phyloP scores from a whole-genome alignment of 2,329 filamentous ascomycete species.

The Corinectria fuckeliana region DNA sequence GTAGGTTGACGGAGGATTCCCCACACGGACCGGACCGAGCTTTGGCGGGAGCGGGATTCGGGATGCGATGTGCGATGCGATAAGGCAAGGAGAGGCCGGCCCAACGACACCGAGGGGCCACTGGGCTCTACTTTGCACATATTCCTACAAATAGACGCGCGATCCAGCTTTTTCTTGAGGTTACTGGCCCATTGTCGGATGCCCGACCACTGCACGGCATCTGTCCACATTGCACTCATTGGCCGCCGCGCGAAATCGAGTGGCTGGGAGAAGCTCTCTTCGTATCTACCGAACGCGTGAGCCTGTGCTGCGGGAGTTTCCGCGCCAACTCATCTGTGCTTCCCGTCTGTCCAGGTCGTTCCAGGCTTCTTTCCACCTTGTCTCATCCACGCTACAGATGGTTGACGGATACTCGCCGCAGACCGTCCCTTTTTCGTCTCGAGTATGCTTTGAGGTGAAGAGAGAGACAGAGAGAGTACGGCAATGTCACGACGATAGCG shows the following conservation, averaged over 20 bases:
- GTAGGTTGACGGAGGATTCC: neutral
- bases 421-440: neutral
- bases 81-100: neutral
- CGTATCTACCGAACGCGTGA: neutral
- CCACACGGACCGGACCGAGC: slow-evolving; percentile 5
- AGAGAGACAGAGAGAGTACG: neutral
- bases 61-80: neutral
- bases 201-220: too few species aligned
- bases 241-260: slow-evolving; percentile 12
- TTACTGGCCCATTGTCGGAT: too few species aligned
- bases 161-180: too few species aligned
- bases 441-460: neutral
- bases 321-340: neutral
- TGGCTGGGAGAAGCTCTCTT: slow-evolving; percentile 14
- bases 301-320: neutral
- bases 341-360: neutral
- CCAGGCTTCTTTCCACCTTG: neutral
- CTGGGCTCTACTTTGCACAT: neutral
- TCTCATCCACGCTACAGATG: neutral
- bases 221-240: neutral
- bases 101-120: neutral
- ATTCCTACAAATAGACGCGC: neutral
- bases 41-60: neutral
- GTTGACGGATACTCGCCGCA: neutral
- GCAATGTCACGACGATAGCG: neutral